Evolutionary conservation across 2,329 filamentous ascomycete genomes (phyloP), one percentile per base, ranked within the genome.

Genomic region (Colletotrichum lentis): DNA sequence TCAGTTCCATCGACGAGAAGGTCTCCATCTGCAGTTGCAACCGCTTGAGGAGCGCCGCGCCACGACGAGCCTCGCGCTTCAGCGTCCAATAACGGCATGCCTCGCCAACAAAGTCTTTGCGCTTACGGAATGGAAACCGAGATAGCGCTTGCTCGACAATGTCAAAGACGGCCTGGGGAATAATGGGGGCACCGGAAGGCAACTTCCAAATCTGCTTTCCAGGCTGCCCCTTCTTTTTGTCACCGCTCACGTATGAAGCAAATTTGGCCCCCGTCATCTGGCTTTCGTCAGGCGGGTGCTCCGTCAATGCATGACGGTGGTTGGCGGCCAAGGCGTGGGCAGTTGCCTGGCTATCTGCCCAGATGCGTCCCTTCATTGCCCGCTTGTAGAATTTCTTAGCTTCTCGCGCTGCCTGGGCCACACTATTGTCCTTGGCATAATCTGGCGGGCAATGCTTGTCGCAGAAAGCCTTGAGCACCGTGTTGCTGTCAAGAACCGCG

Each of bases 31-130:
- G 94, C 65, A 98, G 82, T 77, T 99, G 96, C 22, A 99, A 84
- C 43, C 96, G 89, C 80, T 98, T 98, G 68, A 99, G 85, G 63
- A 99, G 84, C 4, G 96, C 93, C 37, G 96, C 96, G 54, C 96
- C 96, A 67, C 96, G 87, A 41, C 96, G 89, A 70, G 95, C 92
- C 78, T 99, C 96, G 64, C 96, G 89, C 81, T 99, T 99, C 71
- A 99, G 80, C 0, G 96, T 98, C 96, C 96, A 99, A 80, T 98
- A 99, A 73, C 93, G 94, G 81, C 95, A 98, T 2, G 92, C 92
- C 78, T 97, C 95, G 65, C 93, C 91, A 2, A 96, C 90, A 77
- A 93, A 99, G 69, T 97, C 94, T 76, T 96, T 97, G 60, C 94
- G 89, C 76, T 96, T 96, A 37, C 91, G 88, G 66, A 89, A 82